Evolutionary conservation across 2,329 filamentous ascomycete species (phyloP).

Genomic region (Didymella pinodella): DNA sequence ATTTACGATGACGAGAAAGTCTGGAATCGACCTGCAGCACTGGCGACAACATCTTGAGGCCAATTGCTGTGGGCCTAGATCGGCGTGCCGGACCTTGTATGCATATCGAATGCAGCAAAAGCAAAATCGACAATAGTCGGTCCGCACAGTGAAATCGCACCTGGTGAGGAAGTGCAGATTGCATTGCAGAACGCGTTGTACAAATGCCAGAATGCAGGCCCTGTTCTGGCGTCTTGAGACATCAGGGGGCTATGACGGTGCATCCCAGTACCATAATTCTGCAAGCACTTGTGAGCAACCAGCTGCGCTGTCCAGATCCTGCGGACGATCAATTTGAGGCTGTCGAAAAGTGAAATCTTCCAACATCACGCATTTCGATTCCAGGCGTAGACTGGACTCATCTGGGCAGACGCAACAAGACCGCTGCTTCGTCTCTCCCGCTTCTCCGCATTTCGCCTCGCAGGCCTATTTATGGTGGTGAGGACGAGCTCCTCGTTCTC

Average conservation of each 20-base stretch:
- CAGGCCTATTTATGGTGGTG: constrained; percentile 47
- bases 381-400: constrained; percentile 1
- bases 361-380: neutral
- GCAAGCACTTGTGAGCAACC: constrained; percentile 13
- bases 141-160: constrained; percentile 9
- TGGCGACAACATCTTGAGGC: constrained; percentile 2
- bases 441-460: constrained; percentile 49
- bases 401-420: constrained; percentile 12
- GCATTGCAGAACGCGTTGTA: constrained; percentile 22
- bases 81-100: constrained; percentile 15
- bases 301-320: constrained; percentile 17
- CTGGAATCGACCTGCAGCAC: constrained; percentile 11
- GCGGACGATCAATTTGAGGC: neutral
- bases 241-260: constrained; percentile 19
- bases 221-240: constrained; percentile 25
- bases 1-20: constrained; percentile 3
- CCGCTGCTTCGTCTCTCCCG: constrained; percentile 30
- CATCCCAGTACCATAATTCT: constrained; percentile 17
- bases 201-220: constrained; percentile 16
- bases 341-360: neutral
- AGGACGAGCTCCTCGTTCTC: constrained; percentile 34
- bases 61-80: constrained; percentile 16
- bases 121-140: constrained; percentile 18
- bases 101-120: constrained; percentile 21
- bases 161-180: constrained; percentile 16